A percentile compares a stretch with the other conserved stretches of the same genome.
Conservation (phyloP, 2,329 filamentous ascomycete genomes). For the Aspergillus calidoustus region DNA sequence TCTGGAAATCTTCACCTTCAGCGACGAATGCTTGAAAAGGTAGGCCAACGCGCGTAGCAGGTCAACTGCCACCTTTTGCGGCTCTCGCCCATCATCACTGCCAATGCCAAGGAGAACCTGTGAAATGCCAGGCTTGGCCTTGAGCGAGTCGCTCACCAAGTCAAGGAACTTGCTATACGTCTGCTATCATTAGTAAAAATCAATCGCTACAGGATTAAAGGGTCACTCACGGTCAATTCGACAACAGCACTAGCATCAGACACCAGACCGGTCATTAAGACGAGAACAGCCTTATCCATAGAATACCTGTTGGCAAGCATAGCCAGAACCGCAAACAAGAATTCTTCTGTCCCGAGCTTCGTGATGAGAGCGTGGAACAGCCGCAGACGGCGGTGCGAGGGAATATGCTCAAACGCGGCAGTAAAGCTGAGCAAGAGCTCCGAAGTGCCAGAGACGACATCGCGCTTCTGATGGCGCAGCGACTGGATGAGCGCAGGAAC, state of each 20-base stretch:
- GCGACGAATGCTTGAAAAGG: conserved; percentile 46
- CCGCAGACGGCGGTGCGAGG: conserved; percentile 78
- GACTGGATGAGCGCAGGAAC: conserved; percentile 89
- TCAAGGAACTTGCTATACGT: conserved; percentile 77
- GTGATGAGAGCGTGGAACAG: conserved; percentile 84
- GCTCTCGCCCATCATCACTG: conserved; percentile 53
- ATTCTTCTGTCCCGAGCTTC: conserved; percentile 83
- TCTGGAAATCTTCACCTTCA: conserved; percentile 45
- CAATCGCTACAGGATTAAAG: not conserved
- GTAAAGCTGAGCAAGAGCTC: conserved; percentile 95
- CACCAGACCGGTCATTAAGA: conserved; percentile 77
- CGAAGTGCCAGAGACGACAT: conserved; percentile 78
- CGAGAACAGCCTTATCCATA: conserved; percentile 71
- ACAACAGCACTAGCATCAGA: conserved; percentile 72
- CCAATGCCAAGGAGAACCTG: conserved; percentile 70
- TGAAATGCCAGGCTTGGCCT: conserved; percentile 74
- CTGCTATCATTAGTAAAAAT: conserved; percentile 42
- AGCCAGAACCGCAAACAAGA: conserved; percentile 82
- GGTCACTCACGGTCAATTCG: conserved; percentile 62
- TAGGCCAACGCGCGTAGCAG: conserved; percentile 48
- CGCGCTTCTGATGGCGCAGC: conserved; percentile 75
- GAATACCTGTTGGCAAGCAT: conserved; percentile 92
- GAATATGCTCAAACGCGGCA: conserved; percentile 94
- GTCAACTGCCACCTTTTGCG: conserved; percentile 46
- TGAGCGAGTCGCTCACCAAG: conserved; percentile 75